These are phyloP conservation scores for Alloascoidea africana DNA, from an alignment of 805 yeast species.

Conservation along the genomic window DNA sequence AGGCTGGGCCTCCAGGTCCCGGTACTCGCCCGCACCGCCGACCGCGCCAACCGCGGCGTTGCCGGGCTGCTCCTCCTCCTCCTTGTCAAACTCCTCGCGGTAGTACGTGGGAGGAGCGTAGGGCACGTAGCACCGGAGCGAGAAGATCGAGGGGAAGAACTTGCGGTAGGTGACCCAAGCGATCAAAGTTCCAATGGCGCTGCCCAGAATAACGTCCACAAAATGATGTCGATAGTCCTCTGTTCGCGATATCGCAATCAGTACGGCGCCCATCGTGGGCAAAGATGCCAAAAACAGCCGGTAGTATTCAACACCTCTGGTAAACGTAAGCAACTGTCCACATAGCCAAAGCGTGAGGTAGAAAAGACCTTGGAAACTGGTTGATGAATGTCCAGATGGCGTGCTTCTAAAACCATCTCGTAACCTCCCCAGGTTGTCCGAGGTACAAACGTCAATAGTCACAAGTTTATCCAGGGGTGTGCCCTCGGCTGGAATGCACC, in stretches of 20 bases:
- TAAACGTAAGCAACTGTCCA: conserved; percentile 31
- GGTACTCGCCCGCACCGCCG: too few relatives aligned
- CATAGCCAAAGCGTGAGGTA: conserved; percentile 31
- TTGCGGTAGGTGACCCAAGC: conserved; percentile 46
- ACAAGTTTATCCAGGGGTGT: conserved; percentile 29
- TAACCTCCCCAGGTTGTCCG: conserved; percentile 14
- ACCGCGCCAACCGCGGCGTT: too few relatives aligned
- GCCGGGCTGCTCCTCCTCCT: background rate
- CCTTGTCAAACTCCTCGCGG: background rate
- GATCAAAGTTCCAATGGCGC: conserved; percentile 11
- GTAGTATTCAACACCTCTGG: conserved; percentile 43
- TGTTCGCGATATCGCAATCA: conserved; percentile 63
- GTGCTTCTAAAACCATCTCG: conserved; percentile 40
- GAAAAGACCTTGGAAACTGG: conserved; percentile 34
- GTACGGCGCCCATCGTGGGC: conserved; percentile 48
- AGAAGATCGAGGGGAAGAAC: conserved; percentile 26
- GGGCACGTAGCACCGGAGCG: background rate
- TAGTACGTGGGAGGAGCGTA: background rate
- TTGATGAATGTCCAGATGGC: conserved; percentile 43
- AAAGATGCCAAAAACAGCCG: conserved; percentile 33
- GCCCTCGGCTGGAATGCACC: conserved; percentile 56
- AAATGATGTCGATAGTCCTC: conserved; percentile 71
- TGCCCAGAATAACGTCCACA: conserved; percentile 12
- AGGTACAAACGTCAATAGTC: conserved; percentile 20
- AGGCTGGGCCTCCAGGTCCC: too few relatives aligned